Conservation (phyloP, 192 early-diverging fungal genomes). For the Linnemannia schmuckeri region DNA sequence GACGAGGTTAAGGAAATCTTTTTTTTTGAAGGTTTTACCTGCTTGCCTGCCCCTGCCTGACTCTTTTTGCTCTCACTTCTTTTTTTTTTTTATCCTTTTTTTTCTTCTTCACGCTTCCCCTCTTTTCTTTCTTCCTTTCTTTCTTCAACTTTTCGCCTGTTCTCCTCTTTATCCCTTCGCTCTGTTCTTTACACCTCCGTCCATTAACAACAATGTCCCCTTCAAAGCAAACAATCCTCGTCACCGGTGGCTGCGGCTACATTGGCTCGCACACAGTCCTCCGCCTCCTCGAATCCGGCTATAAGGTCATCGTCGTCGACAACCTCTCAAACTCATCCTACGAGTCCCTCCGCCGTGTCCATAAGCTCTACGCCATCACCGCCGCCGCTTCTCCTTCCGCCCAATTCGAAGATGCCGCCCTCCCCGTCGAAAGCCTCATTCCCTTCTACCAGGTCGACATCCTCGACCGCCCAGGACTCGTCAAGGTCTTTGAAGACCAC, state of each 20-base stretch:
- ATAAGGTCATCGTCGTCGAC: slow-evolving; percentile 92
- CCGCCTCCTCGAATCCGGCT: slow-evolving; percentile 80
- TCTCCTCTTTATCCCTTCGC: neutral
- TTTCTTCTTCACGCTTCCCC: neutral
- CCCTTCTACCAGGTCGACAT: slow-evolving; percentile 87
- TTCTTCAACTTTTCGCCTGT: neutral
- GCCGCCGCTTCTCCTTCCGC: slow-evolving; percentile 2
- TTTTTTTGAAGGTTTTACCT: too few species aligned
- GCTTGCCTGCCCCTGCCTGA: neutral
- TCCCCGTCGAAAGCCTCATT: slow-evolving; percentile 70
- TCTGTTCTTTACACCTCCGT: neutral
- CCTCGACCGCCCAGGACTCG: slow-evolving; percentile 73
- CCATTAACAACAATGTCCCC: slow-evolving; percentile 1
- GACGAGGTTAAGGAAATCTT: neutral
- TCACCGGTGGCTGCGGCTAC: slow-evolving; percentile 88
- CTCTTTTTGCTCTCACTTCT: neutral
- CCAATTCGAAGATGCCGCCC: slow-evolving; percentile 60
- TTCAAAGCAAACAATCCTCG: slow-evolving; percentile 57
- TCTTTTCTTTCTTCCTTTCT: neutral
- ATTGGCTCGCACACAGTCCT: slow-evolving; percentile 95
- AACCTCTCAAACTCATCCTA: slow-evolving; percentile 84
- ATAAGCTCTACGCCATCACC: slow-evolving; percentile 20
- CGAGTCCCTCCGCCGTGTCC: slow-evolving; percentile 36
- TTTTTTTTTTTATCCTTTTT: neutral
- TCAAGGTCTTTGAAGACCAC: slow-evolving; percentile 74